phyloP scores from a whole-genome alignment of 2,329 filamentous ascomycete species.

The Penicillium sp. region DNA sequence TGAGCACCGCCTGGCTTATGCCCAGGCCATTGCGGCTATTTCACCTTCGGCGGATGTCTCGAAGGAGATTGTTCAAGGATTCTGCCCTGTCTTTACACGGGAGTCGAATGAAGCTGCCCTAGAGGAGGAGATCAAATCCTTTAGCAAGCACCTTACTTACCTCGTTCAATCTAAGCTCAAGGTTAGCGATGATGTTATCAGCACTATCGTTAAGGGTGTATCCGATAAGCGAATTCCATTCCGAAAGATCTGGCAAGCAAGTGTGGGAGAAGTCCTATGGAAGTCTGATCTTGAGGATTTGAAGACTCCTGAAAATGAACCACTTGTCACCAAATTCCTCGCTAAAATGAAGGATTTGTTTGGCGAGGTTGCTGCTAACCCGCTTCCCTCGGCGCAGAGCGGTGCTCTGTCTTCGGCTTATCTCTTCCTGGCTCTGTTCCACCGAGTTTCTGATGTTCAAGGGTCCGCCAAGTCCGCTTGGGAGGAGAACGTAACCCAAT shows the following conservation, averaged over 20 bases:
- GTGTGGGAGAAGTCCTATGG: conserved; percentile 70
- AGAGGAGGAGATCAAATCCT: conserved; percentile 69
- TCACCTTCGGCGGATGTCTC: conserved; percentile 62
- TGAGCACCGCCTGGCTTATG: conserved; percentile 80
- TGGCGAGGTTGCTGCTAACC: conserved; percentile 75
- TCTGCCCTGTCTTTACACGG: conserved; percentile 71
- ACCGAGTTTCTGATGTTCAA: conserved; percentile 55
- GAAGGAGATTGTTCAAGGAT: conserved; percentile 63
- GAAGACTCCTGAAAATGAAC: conserved; percentile 47
- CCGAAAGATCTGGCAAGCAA: conserved; percentile 77
- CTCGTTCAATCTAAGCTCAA: conserved; percentile 62
- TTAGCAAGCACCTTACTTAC: conserved; percentile 65
- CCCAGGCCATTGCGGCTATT: conserved; percentile 72
- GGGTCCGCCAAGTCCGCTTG: conserved; percentile 52
- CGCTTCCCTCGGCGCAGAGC: conserved; percentile 74
- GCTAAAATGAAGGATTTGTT: conserved; percentile 63
- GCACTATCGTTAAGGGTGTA: conserved; percentile 76
- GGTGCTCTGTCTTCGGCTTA: conserved; percentile 79
- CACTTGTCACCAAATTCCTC: conserved; percentile 53
- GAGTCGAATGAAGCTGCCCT: conserved; percentile 87
- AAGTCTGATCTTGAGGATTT: conserved; percentile 50
- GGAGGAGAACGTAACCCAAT: conserved; percentile 60
- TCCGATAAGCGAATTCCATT: conserved; percentile 78
- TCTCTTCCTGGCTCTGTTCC: conserved; percentile 65
- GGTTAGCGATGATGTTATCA: conserved; percentile 65